Evolutionary conservation across 768 basidiomycete genomes (phyloP), one percentile per base, ranked within the genome.

Genomic region (Auricularia auricula-judae): DNA sequence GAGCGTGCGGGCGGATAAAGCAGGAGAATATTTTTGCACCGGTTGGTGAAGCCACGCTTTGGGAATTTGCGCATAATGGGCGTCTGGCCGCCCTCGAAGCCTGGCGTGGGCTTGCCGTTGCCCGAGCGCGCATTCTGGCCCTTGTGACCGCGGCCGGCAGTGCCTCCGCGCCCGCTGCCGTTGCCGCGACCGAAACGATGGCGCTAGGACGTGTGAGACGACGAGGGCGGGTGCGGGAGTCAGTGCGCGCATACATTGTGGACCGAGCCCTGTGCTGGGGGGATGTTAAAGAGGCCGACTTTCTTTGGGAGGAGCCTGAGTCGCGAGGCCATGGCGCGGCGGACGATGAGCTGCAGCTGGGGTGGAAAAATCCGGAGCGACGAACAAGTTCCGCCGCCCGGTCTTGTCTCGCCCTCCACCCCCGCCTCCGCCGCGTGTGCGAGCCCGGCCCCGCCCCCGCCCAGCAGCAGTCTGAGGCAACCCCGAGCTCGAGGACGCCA

Each of bases 31-130:
- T 63, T 53, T n/a, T 11, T 56, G 54, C 23, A 36, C 96, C 85
- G 84, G 76, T 97, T 98, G 65, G 87, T 84, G 74, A 98, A 98
- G 58, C 97, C 97, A 59, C 85, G 83, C 79, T 99, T 99, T 4
- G 97, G 97, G 72, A 95, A 90, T 54, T 86, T 79, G 67, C 92
- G 87, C 4, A 90, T 88, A 63, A 98, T 85, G 14, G 96, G 91
- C 3, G 96, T 98, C 74, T 98, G 96, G 67, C 97, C 97, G 72
- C 97, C 97, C 75, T 98, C 97, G 67, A 98, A 99, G 4, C 91
- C 87, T 34, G 84, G 80, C 69, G 82, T 84, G 36, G 84, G 86
- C 69, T 92, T 89, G 3, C 93, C 91, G 65, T 88, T 86, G 1
- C 95, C 95, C 3, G 92, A 85, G 67, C 96, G 86, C 43, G 97